Percentiles rank a stretch among this genome's conserved stretches.
Evolutionary conservation across 169 alveolate genomes (phyloP).

Genomic region (Plasmodium blacklocki): DNA sequence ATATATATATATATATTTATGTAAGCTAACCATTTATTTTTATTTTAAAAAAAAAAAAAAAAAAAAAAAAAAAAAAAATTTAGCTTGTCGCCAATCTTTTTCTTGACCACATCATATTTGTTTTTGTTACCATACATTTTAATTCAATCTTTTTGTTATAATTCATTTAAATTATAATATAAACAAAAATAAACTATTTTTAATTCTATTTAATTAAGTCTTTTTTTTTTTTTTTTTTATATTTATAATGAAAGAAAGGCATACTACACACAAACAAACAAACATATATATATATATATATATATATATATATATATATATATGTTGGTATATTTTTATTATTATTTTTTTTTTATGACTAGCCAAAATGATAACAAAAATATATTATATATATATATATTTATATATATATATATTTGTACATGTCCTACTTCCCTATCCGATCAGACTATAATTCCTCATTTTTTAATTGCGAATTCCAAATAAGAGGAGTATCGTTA

Average conservation of each 20-base stretch:
- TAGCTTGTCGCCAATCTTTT: too few species aligned
- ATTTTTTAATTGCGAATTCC: conserved; percentile 27
- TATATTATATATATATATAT: not conserved
- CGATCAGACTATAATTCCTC: not conserved
- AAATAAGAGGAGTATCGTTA: conserved; percentile 39
- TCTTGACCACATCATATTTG: not conserved
- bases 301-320: not conserved
- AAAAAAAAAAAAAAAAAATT: too few species aligned
- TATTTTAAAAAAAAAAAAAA: too few species aligned
- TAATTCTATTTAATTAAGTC: not conserved
- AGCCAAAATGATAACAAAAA: not conserved
- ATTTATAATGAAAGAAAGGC: too few species aligned
- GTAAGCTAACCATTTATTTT: too few species aligned
- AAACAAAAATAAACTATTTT: not conserved
- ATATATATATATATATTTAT: too few species aligned
- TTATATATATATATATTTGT: not conserved
- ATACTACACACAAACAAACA: too few species aligned
- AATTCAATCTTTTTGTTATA: not conserved
- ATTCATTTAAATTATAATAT: conserved; percentile 1
- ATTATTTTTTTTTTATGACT: not conserved
- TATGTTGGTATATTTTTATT: too few species aligned
- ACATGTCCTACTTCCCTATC: not conserved
- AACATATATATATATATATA: too few species aligned
- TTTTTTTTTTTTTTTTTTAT: too few species aligned
- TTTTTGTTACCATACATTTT: too few species aligned